Base-by-base conservation (phyloP, 768 basidiomycete genomes). In the Rhodotorula paludigena region DNA sequence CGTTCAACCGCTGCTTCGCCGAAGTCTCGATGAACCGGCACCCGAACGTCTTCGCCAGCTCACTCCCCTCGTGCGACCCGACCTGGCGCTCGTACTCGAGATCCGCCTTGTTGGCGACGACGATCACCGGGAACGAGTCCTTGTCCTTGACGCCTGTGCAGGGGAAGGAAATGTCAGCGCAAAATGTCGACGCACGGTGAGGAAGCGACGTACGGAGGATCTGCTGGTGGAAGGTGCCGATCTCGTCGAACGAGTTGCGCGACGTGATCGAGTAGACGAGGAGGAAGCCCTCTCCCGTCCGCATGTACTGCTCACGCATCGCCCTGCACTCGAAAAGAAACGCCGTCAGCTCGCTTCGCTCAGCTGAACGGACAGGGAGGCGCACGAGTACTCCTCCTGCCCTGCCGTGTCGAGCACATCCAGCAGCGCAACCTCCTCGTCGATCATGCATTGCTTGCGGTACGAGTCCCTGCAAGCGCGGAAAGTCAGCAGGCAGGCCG, bases 281-380 rank as follows among this genome's bases (percentile, higher is more conserved):
- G 25, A 83, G 75, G 77, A 83, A 83, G 1, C 82, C 82, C 48
- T 80, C 78, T 21, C 82, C 80, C 68, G 92, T 92, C 59, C 92
- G 86, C 92, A 97, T 98, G 81, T 98, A 98, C 77, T 97, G 94
- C 77, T 98, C 94, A 54, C 94, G 87, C 94, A 98, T 97, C 32
- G 94, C 94, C 64, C 91, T 93, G 77, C 35, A 28, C 32, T 25
- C 44, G 39, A 10, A 4, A 11, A 16, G 23, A 30, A 42, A 59
- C 18, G 18, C 18, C 44, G 57, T 5, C 35, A 20, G 45, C 23
- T n/a, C 8, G 54, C 33, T 16, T 38, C 54, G 33, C 53, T 63
- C 63, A 25, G 11, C n/a, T 18, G 42, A 52, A 28, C 18, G 39
- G 14, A 23, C 28, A 32, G 44, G 11, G 48, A 33, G n/a, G 83